phyloP scores from a whole-genome alignment of 2,329 filamentous ascomycete species.

The Diaporthe sp. region DNA sequence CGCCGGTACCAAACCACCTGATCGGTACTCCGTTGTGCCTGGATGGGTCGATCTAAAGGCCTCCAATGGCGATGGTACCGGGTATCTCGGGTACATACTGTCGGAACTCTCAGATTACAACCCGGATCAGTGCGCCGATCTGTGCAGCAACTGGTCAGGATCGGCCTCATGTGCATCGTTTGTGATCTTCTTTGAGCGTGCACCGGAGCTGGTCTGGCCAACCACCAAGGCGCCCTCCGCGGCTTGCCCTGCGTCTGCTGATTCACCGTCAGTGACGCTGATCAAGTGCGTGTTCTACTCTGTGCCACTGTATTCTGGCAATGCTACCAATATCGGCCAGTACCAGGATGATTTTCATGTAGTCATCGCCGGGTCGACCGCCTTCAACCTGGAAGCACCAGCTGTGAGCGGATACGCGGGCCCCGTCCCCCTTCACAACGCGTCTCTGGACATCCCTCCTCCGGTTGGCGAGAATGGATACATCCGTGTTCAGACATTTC shows the following conservation, averaged over 20 bases:
- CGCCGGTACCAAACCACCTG: constrained; percentile 27
- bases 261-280: constrained; percentile 40
- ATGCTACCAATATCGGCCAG: constrained; percentile 40
- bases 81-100: constrained; percentile 40
- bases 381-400: constrained; percentile 32
- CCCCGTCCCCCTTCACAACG: constrained; percentile 43
- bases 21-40: constrained; percentile 34
- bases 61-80: constrained; percentile 14
- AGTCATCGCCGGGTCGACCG: constrained; percentile 41
- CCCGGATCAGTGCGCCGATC: constrained; percentile 36
- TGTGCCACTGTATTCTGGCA: constrained; percentile 26
- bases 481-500: constrained; percentile 50
- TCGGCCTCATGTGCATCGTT: constrained; percentile 36
- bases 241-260: constrained; percentile 37
- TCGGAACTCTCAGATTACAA: constrained; percentile 36
- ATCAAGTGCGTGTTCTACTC: constrained; percentile 44
- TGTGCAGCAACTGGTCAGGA: constrained; percentile 37
- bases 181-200: constrained; percentile 43
- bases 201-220: constrained; percentile 39
- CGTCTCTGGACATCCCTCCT: constrained; percentile 47
- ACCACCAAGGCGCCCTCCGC: constrained; percentile 36
- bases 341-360: constrained; percentile 41
- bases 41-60: constrained; percentile 39
- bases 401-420: constrained; percentile 37
- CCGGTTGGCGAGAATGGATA: constrained; percentile 47